Evolutionary conservation across 208 protist species (phyloP).

Genomic region (Acanthamoeba divionensis): DNA sequence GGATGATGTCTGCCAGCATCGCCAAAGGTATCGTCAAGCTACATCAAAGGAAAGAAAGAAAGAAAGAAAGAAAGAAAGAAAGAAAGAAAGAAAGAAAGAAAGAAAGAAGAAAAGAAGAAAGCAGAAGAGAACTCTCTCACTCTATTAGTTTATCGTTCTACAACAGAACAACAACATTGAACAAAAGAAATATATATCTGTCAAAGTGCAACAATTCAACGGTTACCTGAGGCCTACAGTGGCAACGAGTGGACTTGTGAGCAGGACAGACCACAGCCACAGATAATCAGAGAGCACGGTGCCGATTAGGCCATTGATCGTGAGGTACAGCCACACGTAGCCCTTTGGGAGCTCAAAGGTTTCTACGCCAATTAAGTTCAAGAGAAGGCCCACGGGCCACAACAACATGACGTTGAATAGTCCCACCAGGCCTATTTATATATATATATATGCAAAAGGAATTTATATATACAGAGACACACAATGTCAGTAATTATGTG

Average conservation of each 20-base stretch:
- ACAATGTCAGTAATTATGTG: too few species aligned
- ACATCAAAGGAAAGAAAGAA: background rate
- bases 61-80: background rate
- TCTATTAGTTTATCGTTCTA: too few species aligned
- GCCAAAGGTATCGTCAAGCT: slow-evolving; percentile 58
- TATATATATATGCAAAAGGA: background rate
- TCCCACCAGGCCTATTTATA: slow-evolving; percentile 31
- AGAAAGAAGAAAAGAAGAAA: too few species aligned
- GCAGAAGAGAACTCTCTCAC: too few species aligned
- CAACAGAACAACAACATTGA: too few species aligned
- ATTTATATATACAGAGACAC: too few species aligned
- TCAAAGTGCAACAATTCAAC: too few species aligned
- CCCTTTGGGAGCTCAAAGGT: background rate
- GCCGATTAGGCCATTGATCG: slow-evolving; percentile 55
- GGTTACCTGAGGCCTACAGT: slow-evolving; percentile 53
- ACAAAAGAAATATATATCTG: too few species aligned
- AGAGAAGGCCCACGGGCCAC: slow-evolving; percentile 52
- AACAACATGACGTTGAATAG: slow-evolving; percentile 25
- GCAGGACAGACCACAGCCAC: slow-evolving; percentile 56
- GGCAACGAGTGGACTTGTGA: slow-evolving; percentile 56
- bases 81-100: too few species aligned
- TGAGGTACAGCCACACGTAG: slow-evolving; percentile 7
- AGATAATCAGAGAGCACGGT: slow-evolving; percentile 58
- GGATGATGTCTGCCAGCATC: slow-evolving; percentile 44
- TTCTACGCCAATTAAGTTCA: slow-evolving; percentile 36